Base-by-base conservation (phyloP, 306 rosid species). In the Arachis hypogaea region DNA sequence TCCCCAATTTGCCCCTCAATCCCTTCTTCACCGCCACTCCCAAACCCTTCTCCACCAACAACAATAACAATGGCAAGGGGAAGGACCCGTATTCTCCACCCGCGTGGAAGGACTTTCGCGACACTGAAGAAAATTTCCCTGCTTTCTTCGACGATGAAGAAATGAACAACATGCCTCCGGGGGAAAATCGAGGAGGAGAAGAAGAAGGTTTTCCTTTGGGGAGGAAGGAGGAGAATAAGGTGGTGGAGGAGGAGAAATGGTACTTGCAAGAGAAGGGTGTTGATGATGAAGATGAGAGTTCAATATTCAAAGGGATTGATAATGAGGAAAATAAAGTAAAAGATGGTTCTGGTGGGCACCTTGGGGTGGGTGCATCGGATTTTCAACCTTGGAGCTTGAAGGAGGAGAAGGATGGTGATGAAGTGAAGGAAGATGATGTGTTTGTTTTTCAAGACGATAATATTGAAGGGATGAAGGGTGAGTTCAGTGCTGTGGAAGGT, bases 341-440 rank as follows among this genome's bases (percentile, higher is more conserved):
- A n/a, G 11, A 44, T 65, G 54, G 40, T 7, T 43, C 9, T 69
- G 75, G 2, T 72, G 82, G 16, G 49, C 54, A n/a, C 66, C 82
- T 77, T 59, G 85, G 90, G 76, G 60, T 16, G 47, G 78, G 71
- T 29, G 85, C 38, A 8, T 72, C 43, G 65, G 84, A 76, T 2
- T 28, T 51, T 52, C 70, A 80, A 69, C 82, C 87, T 7, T 91
- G 98, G 96, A 86, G 76, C 78, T 72, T 91, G 78, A 80, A 75
- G 79, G 87, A 14, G 30, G 89, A 84, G 65, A 89, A 89, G 45
- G 85, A 91, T 59, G 84, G 71, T 10, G 80, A 69, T 9, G 7
- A 49, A 49, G 55, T 49, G 55, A 49, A 49, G 66, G 56, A 49
- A 63, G 56, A 11, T 10, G 90, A 78, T 33, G 57, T 89, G 66